A percentile compares a stretch with the other conserved stretches of the same genome.
Evolutionary conservation across 2,329 filamentous ascomycete species (phyloP).

Genomic region (Metarhizium humberi): DNA sequence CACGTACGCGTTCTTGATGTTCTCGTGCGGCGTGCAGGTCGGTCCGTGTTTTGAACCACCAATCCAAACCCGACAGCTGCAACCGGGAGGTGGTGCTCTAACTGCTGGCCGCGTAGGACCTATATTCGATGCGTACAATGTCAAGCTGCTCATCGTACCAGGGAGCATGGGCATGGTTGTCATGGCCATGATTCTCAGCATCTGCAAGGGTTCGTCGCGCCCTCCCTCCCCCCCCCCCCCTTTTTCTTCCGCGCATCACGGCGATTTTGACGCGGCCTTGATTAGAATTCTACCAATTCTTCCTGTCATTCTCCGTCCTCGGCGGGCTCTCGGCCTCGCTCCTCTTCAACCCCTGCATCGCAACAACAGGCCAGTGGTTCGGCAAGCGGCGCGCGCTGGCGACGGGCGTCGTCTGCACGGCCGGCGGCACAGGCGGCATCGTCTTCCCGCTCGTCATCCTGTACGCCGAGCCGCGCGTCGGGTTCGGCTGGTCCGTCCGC

Average conservation of each 20-base stretch:
- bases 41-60: slow-evolving; percentile 19
- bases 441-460: slow-evolving; percentile 31
- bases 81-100: too few species aligned
- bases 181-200: slow-evolving; percentile 42
- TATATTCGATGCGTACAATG: slow-evolving; percentile 60
- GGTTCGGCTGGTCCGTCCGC: slow-evolving; percentile 23
- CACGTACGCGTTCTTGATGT: slow-evolving; percentile 60
- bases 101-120: slow-evolving; percentile 30
- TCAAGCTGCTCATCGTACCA: slow-evolving; percentile 44
- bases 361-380: slow-evolving; percentile 63
- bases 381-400: slow-evolving; percentile 52
- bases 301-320: slow-evolving; percentile 58
- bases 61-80: too few species aligned
- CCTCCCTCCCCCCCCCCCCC: not conserved
- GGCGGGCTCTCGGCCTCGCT: slow-evolving; percentile 58
- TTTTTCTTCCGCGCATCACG: not conserved
- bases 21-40: slow-evolving; percentile 62
- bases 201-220: slow-evolving; percentile 1
- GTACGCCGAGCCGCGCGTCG: slow-evolving; percentile 13
- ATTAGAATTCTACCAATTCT: slow-evolving; percentile 58
- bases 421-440: slow-evolving; percentile 51
- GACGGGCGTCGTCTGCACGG: slow-evolving; percentile 60
- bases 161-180: slow-evolving; percentile 48
- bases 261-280: not conserved
- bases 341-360: slow-evolving; percentile 60